phyloP scores from a whole-genome alignment of 495 filamentous ascomycete genomes.

The Clavariopsis aquatica region DNA sequence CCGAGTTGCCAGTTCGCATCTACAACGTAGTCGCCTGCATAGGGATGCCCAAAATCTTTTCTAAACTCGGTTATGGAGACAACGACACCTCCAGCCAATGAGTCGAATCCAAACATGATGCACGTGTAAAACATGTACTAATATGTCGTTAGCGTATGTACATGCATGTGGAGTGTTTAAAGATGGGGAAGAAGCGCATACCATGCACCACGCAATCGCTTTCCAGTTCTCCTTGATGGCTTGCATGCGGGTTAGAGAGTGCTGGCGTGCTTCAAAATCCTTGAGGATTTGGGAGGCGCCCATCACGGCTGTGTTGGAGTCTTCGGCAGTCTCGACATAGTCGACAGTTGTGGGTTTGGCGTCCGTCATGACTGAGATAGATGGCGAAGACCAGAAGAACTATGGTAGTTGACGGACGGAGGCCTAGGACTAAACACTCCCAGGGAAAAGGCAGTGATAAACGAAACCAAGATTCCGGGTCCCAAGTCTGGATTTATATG shows the following conservation, averaged over 20 bases:
- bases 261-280: conserved; percentile 9
- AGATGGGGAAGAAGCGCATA: not conserved
- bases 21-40: conserved; percentile 7
- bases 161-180: not conserved
- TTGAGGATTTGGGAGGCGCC: conserved; percentile 9
- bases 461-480: not conserved
- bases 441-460: too few relatives aligned
- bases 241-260: conserved; percentile 9
- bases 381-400: not conserved
- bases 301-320: not conserved
- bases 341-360: conserved; percentile 3
- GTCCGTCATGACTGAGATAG: not conserved
- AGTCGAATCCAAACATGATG: conserved; percentile 18
- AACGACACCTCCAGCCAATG: not conserved
- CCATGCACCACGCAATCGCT: conserved; percentile 11
- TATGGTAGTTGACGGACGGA: not conserved
- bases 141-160: not conserved
- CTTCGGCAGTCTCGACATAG: conserved; percentile 4
- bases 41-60: conserved; percentile 8
- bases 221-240: conserved; percentile 16
- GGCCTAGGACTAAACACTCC: too few relatives aligned
- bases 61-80: not conserved
- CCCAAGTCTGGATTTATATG: not conserved
- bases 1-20: conserved; percentile 10
- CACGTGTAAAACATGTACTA: conserved; percentile 15